Evolutionary conservation across 164 flowering plant genomes (phyloP).

Genomic region (Chimonanthus salicifolius): DNA sequence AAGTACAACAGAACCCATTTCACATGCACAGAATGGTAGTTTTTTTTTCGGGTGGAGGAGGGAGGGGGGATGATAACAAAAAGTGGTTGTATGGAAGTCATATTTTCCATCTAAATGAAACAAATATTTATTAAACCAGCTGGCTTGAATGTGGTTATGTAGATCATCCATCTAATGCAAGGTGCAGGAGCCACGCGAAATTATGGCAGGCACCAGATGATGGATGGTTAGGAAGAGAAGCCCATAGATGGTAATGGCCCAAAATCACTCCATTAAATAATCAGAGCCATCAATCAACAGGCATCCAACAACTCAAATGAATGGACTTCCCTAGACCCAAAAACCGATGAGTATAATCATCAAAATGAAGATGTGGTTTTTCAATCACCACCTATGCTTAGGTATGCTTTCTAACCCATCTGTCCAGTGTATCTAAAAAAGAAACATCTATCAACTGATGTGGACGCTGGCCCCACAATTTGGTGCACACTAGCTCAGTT

Average conservation of each 20-base stretch:
- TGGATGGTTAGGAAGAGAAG: too few species aligned
- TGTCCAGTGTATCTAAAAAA: background rate
- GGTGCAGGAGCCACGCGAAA: too few species aligned
- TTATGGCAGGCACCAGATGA: too few species aligned
- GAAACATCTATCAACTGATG: background rate
- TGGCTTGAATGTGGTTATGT: background rate
- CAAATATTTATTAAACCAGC: too few species aligned
- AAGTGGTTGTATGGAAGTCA: too few species aligned
- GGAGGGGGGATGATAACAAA: background rate
- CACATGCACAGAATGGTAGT: background rate
- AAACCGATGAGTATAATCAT: too few species aligned
- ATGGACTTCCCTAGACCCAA: too few species aligned
- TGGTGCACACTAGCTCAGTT: background rate
- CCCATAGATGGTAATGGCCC: too few species aligned
- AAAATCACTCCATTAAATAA: too few species aligned
- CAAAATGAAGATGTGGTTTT: background rate
- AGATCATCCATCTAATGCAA: background rate
- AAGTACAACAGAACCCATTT: constrained; percentile 7
- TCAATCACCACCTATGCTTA: background rate
- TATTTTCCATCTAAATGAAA: too few species aligned
- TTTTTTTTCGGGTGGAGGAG: background rate
- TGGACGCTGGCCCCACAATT: background rate
- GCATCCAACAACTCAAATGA: too few species aligned
- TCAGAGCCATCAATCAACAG: too few species aligned
- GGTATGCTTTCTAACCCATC: background rate